phyloP scores from a whole-genome alignment of 78 protist species.

The Speleostelium caveatum region DNA sequence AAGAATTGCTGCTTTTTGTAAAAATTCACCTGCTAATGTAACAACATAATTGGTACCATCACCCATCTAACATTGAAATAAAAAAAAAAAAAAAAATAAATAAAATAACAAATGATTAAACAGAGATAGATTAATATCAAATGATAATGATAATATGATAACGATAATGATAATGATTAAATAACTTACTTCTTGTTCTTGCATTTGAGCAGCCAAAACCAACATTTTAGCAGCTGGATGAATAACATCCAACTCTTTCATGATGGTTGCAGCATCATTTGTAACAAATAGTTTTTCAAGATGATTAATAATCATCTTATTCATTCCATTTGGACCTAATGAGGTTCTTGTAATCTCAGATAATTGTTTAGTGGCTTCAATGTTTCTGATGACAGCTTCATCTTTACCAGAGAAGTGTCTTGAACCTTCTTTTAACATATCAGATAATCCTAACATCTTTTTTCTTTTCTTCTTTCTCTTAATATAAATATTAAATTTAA shows the following conservation, averaged over 20 bases:
- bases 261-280: conserved; percentile 98
- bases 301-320: conserved; percentile 99
- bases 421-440: conserved; percentile 87
- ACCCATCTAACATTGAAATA: conserved; percentile 86
- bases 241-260: conserved; percentile 95
- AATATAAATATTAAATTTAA: no score
- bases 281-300: conserved; percentile 98
- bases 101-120: not conserved
- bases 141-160: not conserved
- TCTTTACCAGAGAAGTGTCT: conserved; percentile 91
- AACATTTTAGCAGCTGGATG: conserved; percentile 99
- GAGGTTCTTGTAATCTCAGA: conserved; percentile 94
- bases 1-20: conserved; percentile 94
- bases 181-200: conserved; percentile 93
- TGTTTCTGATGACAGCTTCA: conserved; percentile 97
- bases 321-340: conserved; percentile 99
- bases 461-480: not conserved
- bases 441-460: conserved; percentile 70
- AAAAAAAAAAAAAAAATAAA: not conserved
- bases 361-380: conserved; percentile 96
- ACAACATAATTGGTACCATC: conserved; percentile 98
- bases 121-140: not conserved
- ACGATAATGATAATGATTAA: not conserved
- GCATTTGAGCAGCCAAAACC: conserved; percentile 96
- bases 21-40: conserved; percentile 98